Percentiles rank a stretch among this genome's conserved stretches.
Conservation (phyloP, 1,284 basidiomycete species). For the Serendipita sp. region DNA sequence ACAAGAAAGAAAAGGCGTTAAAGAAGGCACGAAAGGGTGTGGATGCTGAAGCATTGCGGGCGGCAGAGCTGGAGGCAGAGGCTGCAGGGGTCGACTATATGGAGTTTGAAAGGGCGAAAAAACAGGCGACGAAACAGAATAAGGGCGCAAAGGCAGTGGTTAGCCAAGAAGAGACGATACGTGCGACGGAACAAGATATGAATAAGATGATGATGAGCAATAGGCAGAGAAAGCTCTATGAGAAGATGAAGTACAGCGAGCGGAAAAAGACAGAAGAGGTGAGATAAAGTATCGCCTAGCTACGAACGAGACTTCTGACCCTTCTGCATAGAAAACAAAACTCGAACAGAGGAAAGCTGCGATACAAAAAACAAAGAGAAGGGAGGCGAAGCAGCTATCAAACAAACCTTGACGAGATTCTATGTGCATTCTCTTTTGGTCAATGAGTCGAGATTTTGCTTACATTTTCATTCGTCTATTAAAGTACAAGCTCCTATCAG, state of each 20-base stretch:
- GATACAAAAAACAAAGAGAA: background rate
- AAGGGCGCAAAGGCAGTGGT: constrained; percentile 19
- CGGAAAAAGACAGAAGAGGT: constrained; percentile 74
- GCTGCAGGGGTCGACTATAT: constrained; percentile 74
- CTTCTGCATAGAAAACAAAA: background rate
- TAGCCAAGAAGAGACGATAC: constrained; percentile 22
- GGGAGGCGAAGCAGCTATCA: background rate
- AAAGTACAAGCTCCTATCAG: too few species aligned
- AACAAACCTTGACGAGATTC: background rate
- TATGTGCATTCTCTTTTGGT: too few species aligned
- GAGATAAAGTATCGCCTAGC: constrained; percentile 21
- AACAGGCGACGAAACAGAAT: constrained; percentile 42
- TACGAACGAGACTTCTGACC: background rate
- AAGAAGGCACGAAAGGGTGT: constrained; percentile 40
- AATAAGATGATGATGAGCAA: constrained; percentile 99
- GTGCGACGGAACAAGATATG: constrained; percentile 67
- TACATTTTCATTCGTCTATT: too few species aligned
- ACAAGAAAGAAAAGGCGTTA: constrained; percentile 24
- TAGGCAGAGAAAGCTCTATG: constrained; percentile 90
- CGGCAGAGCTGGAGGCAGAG: constrained; percentile 90
- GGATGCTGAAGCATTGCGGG: constrained; percentile 62
- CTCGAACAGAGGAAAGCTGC: constrained; percentile 5
- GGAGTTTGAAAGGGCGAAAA: constrained; percentile 68
- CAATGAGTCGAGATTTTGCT: too few species aligned
- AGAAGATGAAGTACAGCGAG: constrained; percentile 85